These are phyloP conservation scores for Thuidium tamariscinum DNA, from an alignment of 225 moss, liverwort and hornwort species.

Conservation along the genomic window DNA sequence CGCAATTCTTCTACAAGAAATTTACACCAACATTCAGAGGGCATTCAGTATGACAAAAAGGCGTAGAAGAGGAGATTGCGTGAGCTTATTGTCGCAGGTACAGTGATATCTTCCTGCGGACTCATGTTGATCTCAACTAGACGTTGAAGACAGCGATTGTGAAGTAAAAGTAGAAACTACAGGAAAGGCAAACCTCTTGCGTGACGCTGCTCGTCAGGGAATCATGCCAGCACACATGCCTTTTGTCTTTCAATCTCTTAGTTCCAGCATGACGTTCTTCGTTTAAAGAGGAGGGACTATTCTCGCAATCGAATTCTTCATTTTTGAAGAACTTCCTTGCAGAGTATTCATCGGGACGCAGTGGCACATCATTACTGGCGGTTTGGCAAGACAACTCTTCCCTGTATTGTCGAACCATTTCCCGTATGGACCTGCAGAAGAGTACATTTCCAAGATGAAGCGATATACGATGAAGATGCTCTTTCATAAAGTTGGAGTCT, in stretches of 20 bases:
- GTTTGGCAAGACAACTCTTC: conserved; percentile 20
- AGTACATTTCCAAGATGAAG: neutral
- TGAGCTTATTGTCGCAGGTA: neutral
- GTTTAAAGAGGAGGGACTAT: neutral
- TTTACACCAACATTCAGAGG: neutral
- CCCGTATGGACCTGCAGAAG: conserved; percentile 1
- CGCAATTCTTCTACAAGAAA: neutral
- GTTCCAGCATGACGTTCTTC: neutral
- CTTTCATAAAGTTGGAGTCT: neutral
- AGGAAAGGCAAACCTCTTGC: conserved; percentile 7
- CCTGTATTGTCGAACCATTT: conserved; percentile 30
- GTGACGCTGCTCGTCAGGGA: neutral
- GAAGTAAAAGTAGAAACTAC: neutral
- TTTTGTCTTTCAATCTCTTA: neutral
- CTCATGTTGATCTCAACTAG: neutral
- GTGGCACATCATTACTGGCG: neutral
- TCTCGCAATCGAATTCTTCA: neutral
- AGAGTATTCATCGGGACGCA: neutral
- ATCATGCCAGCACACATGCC: neutral
- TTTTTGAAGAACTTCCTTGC: neutral
- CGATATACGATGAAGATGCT: neutral
- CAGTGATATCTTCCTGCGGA: neutral
- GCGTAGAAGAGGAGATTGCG: neutral
- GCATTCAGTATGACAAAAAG: neutral
- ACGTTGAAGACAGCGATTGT: neutral